A percentile compares a stretch with the other conserved stretches of the same genome.
Conservation (phyloP, 2,329 filamentous ascomycete species). For the Septoria linicola region DNA sequence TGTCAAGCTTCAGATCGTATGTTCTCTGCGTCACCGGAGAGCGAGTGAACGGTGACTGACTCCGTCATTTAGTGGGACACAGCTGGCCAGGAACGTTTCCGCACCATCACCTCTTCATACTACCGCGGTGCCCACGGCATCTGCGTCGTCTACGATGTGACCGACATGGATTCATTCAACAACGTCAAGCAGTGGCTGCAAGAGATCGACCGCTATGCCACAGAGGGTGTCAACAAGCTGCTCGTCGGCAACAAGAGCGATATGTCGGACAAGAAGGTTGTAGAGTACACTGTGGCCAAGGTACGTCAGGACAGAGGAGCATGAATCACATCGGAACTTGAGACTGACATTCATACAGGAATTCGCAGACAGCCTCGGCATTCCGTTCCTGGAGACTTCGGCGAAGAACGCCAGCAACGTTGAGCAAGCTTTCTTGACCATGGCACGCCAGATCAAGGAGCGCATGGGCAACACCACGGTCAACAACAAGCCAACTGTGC, state of each 20-base stretch:
- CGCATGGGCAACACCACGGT: conserved; percentile 96
- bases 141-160: conserved; percentile 99
- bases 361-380: conserved; percentile 97
- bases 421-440: conserved; percentile 99
- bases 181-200: conserved; percentile 99
- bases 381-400: conserved; percentile 98
- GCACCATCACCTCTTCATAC: conserved; percentile 99
- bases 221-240: conserved; percentile 98
- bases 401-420: conserved; percentile 99
- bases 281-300: conserved; percentile 99
- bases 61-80: conserved; percentile 80
- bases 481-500: conserved; percentile 98
- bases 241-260: conserved; percentile 99
- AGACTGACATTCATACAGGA: conserved; percentile 60
- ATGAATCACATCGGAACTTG: background rate
- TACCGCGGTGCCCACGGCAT: conserved; percentile 99
- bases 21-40: conserved; percentile 38
- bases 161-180: conserved; percentile 99
- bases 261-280: conserved; percentile 99
- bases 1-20: conserved; percentile 98
- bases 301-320: conserved; percentile 54
- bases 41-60: conserved; percentile 10
- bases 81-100: conserved; percentile 97
- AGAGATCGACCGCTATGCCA: conserved; percentile 98
- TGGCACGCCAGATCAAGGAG: conserved; percentile 99